Evolutionary conservation across 2,329 filamentous ascomycete species (phyloP), one percentile per base, ranked within the genome.

Genomic region (Ciborinia camelliae): DNA sequence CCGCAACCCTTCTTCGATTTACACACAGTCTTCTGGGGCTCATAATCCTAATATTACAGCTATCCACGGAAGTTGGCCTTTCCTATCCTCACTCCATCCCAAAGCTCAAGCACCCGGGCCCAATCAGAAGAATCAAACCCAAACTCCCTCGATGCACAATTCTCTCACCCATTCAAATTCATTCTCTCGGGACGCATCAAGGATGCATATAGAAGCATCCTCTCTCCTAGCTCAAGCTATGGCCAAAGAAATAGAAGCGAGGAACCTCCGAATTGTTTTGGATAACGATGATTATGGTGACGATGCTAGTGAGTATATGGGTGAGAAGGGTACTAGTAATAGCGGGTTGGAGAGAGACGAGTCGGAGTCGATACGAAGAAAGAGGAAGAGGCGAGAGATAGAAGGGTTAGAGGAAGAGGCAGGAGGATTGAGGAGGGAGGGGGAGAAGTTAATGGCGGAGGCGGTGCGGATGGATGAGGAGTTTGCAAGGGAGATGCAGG

Each of bases 391-490:
- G 26, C 67, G 68, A 18, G 65, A 70, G 30, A 69, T 69, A 26
- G 64, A 62, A 12, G 59, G 45, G 14, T 35, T 73, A 30, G 67
- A 71, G 43, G 71, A 73, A 57, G 68, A 71, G 48, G 69, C 68
- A 0, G 69, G 67, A 37, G 68, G 63, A 7, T 71, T 57, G 57
- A 69, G 65, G 32, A 67, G 66, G 23, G 72, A 73, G 30, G 71
- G 67, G 0, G 67, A 69, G 35, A 70, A 68, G 35, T 62, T 74
- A 62, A 65, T 67, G 30, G 70, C 68, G 18, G 71, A 73, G 54
- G 71, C 67, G 37, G 39, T 59, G 48, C 68, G 69, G 60, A 37
- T 72, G 48, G 71, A 73, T 63, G 48, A 26, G n/a, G 72, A 73
- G 51, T 63, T 73, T 58, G 71, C 71, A 2, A 70, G 69, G 39